A percentile compares a stretch with the other conserved stretches of the same genome.
phyloP scores from a whole-genome alignment of 768 basidiomycete genomes.

The Porpolomopsis calyptriformis region DNA sequence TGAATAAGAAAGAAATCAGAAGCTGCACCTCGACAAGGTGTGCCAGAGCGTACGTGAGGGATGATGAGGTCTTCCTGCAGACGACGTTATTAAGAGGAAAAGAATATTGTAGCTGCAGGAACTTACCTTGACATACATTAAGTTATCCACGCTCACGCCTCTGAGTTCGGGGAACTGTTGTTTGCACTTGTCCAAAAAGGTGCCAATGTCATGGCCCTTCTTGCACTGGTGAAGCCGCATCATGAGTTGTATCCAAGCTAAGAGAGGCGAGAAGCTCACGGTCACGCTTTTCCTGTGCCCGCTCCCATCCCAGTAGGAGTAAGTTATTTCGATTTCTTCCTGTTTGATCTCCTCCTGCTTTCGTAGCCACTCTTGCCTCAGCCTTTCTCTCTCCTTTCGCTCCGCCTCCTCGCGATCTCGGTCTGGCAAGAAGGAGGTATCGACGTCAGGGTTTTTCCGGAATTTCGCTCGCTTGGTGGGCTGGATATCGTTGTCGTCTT shows the following conservation, averaged over 20 bases:
- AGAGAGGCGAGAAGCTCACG: conserved; percentile 38
- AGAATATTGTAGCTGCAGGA: not conserved
- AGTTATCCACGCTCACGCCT: conserved; percentile 83
- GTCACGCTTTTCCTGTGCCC: conserved; percentile 88
- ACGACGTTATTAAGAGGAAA: conserved; percentile 4
- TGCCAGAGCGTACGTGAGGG: conserved; percentile 60
- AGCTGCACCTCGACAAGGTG: not conserved
- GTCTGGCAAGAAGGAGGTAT: conserved; percentile 97
- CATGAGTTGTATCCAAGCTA: not conserved
- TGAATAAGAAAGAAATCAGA: conserved; percentile 4
- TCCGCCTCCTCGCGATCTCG: conserved; percentile 94
- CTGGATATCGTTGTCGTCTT: conserved; percentile 36
- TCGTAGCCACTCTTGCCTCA: conserved; percentile 85
- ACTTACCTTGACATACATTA: conserved; percentile 95
- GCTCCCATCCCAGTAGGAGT: conserved; percentile 98
- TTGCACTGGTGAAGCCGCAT: conserved; percentile 56
- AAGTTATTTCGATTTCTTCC: conserved; percentile 82
- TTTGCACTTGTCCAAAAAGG: conserved; percentile 87
- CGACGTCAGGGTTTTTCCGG: conserved; percentile 91
- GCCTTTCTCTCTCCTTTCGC: conserved; percentile 74
- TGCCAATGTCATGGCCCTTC: conserved; percentile 85
- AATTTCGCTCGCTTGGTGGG: conserved; percentile 65
- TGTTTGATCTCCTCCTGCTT: conserved; percentile 51
- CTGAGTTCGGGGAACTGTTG: conserved; percentile 88
- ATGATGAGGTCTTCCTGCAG: conserved; percentile 91